Base-by-base conservation (phyloP, 139 green algal genomes). In the Eudorina sp. region DNA sequence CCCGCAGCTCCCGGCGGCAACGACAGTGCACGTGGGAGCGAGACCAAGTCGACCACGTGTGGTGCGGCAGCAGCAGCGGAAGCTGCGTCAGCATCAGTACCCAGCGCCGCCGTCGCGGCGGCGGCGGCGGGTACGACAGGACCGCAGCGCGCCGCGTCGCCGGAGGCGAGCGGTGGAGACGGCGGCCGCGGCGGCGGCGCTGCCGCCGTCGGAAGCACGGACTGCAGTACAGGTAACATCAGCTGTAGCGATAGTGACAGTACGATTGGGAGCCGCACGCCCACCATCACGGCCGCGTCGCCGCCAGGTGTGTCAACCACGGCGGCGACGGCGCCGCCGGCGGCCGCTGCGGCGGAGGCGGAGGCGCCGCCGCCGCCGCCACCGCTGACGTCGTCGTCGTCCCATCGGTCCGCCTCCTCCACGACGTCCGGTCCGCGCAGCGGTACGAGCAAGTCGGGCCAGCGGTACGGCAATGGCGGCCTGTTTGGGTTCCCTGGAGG, bases 291-390 rank as follows among this genome's bases (percentile, higher is more conserved):
- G 43, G 25, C 29, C 27, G 45, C 73, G 73, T 11, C 48, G 21
- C 34, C 16, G 31, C n/a, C n/a, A n/a, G n/a, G n/a, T n/a, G n/a
- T n/a, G n/a, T n/a, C n/a, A n/a, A n/a, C n/a, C n/a, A n/a, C n/a
- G n/a, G n/a, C n/a, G n/a, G n/a, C n/a, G n/a, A n/a, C 16, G 46
- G n/a, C n/a, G 25, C 29, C 73, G 21, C 16, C 62, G 62, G 62
- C 16, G 46, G 23, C n/a, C 34, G 34, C 64, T 18, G 27, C 29
- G 2, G 3, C 74, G 3, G n/a, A 16, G 45, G 45, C 72, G 40
- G 18, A 40, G 72, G 21, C 23, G 73, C 73, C 73, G 73, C 73
- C 48, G 48, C 46, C n/a, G 45, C 27, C 75, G 74, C 45, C 72
- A 36, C 9, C 19, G 16, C 34, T 21, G 27, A 36, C 58, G 58